Evolutionary conservation across 441 rosid genomes (phyloP).

Genomic region (Geranium incanum): DNA sequence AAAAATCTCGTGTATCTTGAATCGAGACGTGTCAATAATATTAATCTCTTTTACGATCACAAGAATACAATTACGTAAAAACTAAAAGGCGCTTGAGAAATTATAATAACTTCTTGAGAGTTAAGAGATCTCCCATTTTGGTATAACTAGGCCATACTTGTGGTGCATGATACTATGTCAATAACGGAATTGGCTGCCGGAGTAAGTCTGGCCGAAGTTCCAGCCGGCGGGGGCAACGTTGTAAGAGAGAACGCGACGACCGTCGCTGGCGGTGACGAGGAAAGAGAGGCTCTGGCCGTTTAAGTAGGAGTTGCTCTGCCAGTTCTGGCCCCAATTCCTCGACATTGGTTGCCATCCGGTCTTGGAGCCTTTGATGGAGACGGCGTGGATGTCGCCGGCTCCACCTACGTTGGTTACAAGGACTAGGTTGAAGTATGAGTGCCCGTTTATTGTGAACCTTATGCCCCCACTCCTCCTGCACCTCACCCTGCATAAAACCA

Average conservation of each 20-base stretch:
- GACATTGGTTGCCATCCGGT: conserved; percentile 64
- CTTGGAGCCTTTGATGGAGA: conserved; percentile 53
- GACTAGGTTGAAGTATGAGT: conserved; percentile 65
- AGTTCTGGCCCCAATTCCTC: conserved; percentile 73
- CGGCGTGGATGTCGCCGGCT: conserved; percentile 56
- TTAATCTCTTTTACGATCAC: too few species aligned
- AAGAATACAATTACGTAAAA: too few species aligned
- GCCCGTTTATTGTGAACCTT: conserved; percentile 62
- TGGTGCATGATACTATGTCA: neutral
- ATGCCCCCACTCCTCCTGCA: conserved; percentile 61
- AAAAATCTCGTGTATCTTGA: too few species aligned
- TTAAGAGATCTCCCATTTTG: too few species aligned
- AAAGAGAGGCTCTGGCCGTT: conserved; percentile 67
- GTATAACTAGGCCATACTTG: too few species aligned
- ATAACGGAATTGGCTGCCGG: conserved; percentile 49
- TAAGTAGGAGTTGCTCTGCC: conserved; percentile 66
- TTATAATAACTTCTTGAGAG: too few species aligned
- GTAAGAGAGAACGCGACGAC: conserved; percentile 40
- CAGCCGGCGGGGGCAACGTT: conserved; percentile 50
- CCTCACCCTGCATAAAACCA: neutral
- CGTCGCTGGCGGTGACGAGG: conserved; percentile 57
- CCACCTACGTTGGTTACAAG: conserved; percentile 66
- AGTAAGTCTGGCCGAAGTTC: conserved; percentile 69
- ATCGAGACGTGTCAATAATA: too few species aligned
- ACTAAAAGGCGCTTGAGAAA: too few species aligned